Base-by-base conservation (phyloP, 169 alveolate genomes). In the Cryptosporidium parvum region DNA sequence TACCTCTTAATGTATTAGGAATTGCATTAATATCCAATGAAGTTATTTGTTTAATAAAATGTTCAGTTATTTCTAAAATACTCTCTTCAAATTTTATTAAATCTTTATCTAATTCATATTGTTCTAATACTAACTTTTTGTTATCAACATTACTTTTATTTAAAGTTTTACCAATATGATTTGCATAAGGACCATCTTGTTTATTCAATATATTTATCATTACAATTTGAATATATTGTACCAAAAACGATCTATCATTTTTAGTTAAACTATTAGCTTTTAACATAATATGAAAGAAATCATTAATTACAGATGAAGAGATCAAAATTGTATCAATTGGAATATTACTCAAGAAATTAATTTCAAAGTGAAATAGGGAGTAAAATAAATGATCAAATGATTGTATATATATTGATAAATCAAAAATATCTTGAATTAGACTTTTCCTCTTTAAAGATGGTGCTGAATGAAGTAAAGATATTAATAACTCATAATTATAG, bases 1-100 rank as follows among this genome's bases (percentile, higher is more conserved):
- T 42, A 44, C 89, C 89, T 44, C 89, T 59, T n/a, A 80, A 26
- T 42, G 89, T 59, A 45, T 80, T 33, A n/a, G 89, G 89, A 5
- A 80, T 80, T 23, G 69, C 65, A 21, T 65, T 61, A 5, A 80
- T 48, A 23, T 80, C 89, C 6, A 80, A 33, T 9, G 75, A 23
- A 3, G 75, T 67, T 29, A 80, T 48, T 31, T 80, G 89, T 10
- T 26, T 65, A 16, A 80, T 48, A 33, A 80, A 65, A 21, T 61
- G 45, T 23, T 80, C 89, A 44, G 70, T 58, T 26, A 29, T 29
- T 29, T 44, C 67, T 21, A 61, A 23, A 33, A 80, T 80, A 7
- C 29, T 26, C 56, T 80, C 68, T 48, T 80, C 89, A 45, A 62
- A 80, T 45, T 48, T 9, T 29, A 48, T 48, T 10, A 61, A 58